Evolutionary conservation across 2,329 filamentous ascomycete species (phyloP).

Genomic region (Colletotrichum abscissum): DNA sequence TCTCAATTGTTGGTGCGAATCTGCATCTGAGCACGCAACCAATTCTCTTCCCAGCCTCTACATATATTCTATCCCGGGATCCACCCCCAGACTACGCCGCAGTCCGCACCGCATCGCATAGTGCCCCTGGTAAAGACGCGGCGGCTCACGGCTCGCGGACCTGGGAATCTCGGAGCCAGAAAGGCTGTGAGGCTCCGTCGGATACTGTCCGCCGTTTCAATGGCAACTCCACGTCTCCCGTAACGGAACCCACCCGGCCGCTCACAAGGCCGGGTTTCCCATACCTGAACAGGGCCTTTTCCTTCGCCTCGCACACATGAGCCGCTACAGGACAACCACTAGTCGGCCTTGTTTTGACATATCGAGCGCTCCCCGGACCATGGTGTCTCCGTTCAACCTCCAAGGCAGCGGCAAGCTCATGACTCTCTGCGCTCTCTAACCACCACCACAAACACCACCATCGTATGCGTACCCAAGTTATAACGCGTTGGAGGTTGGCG

Average conservation of each 20-base stretch:
- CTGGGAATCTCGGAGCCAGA: neutral
- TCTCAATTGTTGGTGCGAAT: neutral
- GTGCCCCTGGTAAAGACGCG: neutral
- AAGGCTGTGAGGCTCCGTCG: neutral
- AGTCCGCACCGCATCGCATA: neutral
- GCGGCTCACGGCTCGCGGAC: neutral
- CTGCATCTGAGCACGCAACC: neutral
- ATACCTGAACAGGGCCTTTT: neutral
- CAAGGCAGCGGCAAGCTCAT: constrained; percentile 26
- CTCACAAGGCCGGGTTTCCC: constrained; percentile 14
- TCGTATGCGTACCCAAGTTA: neutral
- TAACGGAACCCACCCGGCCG: constrained; percentile 10
- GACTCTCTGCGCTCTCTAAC: constrained; percentile 10
- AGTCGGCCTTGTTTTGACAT: constrained; percentile 7
- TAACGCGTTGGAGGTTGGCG: neutral
- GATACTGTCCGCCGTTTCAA: constrained; percentile 27
- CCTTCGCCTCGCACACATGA: constrained; percentile 17
- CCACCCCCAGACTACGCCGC: neutral
- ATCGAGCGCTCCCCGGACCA: constrained; percentile 19
- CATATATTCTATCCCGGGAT: neutral
- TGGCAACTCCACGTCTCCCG: constrained; percentile 8
- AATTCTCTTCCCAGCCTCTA: neutral
- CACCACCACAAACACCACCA: neutral
- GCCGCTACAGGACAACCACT: constrained; percentile 15
- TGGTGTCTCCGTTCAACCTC: constrained; percentile 19